Evolutionary conservation across 2,329 filamentous ascomycete species (phyloP).

Genomic region (Talaromyces islandicus): DNA sequence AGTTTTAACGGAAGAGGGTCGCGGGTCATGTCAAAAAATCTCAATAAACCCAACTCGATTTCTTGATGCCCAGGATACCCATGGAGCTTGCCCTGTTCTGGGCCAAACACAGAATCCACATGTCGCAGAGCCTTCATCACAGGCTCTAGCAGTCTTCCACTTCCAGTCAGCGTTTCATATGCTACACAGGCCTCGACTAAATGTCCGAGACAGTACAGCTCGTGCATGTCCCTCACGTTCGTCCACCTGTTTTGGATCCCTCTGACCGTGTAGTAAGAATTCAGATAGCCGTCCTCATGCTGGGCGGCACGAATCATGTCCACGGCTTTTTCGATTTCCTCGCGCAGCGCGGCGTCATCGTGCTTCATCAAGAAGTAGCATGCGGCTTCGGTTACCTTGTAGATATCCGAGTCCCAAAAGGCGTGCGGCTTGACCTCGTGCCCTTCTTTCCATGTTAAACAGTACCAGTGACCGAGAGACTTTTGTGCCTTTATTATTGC

Average conservation of each 20-base stretch:
- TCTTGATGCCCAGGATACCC: constrained; percentile 59
- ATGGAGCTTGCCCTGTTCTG: constrained; percentile 43
- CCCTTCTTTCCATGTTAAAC: constrained; percentile 17
- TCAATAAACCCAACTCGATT: constrained; percentile 46
- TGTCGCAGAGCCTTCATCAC: constrained; percentile 52
- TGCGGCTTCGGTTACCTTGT: constrained; percentile 59
- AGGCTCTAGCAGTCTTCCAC: constrained; percentile 46
- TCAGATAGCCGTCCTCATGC: constrained; percentile 56
- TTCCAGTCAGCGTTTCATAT: constrained; percentile 49
- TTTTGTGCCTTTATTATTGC: constrained; percentile 18
- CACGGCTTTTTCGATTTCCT: constrained; percentile 51
- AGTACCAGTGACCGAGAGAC: constrained; percentile 14
- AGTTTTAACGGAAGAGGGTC: constrained; percentile 39
- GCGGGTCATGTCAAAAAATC: constrained; percentile 38
- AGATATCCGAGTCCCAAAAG: constrained; percentile 56
- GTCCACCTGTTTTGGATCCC: constrained; percentile 51
- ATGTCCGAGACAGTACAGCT: constrained; percentile 52
- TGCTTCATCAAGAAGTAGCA: constrained; percentile 49
- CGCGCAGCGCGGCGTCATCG: constrained; percentile 39
- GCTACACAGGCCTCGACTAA: constrained; percentile 57
- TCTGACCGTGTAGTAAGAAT: constrained; percentile 58
- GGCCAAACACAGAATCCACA: constrained; percentile 48
- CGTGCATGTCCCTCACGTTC: constrained; percentile 57
- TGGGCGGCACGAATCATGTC: constrained; percentile 54
- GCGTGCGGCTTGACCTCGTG: constrained; percentile 42